These are phyloP conservation scores for Torulaspora franciscae DNA, from an alignment of 805 yeast genomes.

Conservation along the genomic window DNA sequence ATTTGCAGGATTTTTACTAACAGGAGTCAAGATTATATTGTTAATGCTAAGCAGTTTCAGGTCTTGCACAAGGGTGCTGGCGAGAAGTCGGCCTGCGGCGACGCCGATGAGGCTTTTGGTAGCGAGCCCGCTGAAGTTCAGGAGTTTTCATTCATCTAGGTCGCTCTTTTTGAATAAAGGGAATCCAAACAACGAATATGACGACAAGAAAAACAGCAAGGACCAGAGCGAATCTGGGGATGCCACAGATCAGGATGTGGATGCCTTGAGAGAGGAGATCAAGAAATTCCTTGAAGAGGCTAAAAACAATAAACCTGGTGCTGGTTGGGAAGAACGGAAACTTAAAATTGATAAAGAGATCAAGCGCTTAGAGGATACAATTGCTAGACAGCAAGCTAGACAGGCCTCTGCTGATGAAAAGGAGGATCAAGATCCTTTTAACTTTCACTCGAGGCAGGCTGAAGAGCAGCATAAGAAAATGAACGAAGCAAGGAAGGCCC, in stretches of 20 bases:
- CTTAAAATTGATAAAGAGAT: constrained; percentile 25
- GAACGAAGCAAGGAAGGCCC: constrained; percentile 16
- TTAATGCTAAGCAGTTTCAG: constrained; percentile 11
- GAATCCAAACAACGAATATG: constrained; percentile 2
- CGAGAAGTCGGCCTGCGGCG: constrained; percentile 4
- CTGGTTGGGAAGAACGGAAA: constrained; percentile 19
- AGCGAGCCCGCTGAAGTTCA: constrained; percentile 2
- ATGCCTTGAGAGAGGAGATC: constrained; percentile 22
- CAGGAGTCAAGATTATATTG: background rate
- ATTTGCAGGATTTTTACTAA: background rate
- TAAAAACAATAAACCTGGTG: constrained; percentile 12
- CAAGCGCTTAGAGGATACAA: constrained; percentile 24
- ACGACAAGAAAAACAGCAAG: constrained; percentile 5
- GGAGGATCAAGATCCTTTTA: constrained; percentile 15
- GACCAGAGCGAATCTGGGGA: constrained; percentile 2
- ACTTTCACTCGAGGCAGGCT: constrained; percentile 16
- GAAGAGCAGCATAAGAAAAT: constrained; percentile 15
- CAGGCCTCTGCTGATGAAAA: constrained; percentile 6
- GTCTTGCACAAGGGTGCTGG: constrained; percentile 8
- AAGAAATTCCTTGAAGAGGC: constrained; percentile 25
- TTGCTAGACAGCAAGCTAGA: constrained; percentile 21
- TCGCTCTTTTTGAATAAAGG: constrained; percentile 8
- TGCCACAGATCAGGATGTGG: constrained; percentile 28
- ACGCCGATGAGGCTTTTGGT: background rate
- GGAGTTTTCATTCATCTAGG: constrained; percentile 7